Percentiles rank a stretch among this genome's conserved stretches.
phyloP scores from a whole-genome alignment of 495 filamentous ascomycete genomes.

The Penicillium pulvis region DNA sequence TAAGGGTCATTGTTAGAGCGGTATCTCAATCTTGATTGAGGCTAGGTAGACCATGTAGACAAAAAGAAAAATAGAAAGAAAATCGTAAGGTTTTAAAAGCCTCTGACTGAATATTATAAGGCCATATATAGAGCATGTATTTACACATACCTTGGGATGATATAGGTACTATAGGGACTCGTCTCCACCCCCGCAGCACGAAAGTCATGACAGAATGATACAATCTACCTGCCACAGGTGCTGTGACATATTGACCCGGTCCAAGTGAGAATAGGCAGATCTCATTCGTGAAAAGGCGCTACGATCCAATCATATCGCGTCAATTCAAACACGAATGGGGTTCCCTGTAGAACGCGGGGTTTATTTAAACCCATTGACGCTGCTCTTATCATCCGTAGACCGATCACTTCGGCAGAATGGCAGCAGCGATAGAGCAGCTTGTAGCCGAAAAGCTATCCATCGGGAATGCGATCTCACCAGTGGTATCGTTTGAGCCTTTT shows the following conservation, averaged over 20 bases:
- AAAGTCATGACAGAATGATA: not conserved
- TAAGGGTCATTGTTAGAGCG: too few relatives aligned
- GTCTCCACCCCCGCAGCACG: not conserved
- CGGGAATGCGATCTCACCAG: not conserved
- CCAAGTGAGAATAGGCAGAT: not conserved
- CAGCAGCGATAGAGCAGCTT: not conserved
- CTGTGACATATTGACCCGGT: not conserved
- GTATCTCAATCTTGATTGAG: too few relatives aligned
- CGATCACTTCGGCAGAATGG: not conserved
- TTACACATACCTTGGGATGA: too few relatives aligned
- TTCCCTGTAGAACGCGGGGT: not conserved
- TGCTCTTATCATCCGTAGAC: not conserved
- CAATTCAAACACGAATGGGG: not conserved
- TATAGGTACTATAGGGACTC: too few relatives aligned
- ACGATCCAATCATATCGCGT: not conserved
- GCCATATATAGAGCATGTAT: too few relatives aligned
- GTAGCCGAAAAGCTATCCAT: not conserved
- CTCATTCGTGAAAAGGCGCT: not conserved
- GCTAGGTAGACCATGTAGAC: too few relatives aligned
- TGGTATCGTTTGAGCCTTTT: constrained; percentile 60
- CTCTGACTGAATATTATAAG: too few relatives aligned
- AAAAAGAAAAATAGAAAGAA: too few relatives aligned
- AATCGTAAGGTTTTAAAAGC: too few relatives aligned
- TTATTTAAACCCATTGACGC: not conserved
- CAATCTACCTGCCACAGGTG: not conserved